Conservation (phyloP, 2,329 filamentous ascomycete genomes). For the Sphaerulina populicola region DNA sequence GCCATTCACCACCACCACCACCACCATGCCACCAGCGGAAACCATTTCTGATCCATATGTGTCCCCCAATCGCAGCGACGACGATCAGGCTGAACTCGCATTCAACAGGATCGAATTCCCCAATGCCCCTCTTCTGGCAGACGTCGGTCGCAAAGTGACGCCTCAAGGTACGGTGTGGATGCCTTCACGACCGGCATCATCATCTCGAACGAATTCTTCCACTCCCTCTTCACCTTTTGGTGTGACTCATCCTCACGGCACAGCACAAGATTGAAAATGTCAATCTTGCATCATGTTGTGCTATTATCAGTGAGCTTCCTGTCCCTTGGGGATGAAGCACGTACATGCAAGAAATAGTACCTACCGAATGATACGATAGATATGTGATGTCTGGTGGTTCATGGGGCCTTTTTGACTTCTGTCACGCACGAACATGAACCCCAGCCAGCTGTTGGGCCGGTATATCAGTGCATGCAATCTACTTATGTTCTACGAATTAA, state of each 20-base stretch:
- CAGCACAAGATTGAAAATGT: background rate
- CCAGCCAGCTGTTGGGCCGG: no score
- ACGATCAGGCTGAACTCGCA: constrained; percentile 2
- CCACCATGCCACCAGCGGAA: background rate
- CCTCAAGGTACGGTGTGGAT: constrained; percentile 6
- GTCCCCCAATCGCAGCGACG: background rate
- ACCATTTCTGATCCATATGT: background rate
- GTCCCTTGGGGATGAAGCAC: no score
- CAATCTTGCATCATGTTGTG: background rate
- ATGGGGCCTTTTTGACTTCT: no score
- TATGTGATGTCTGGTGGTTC: no score
- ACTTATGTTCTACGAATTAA: no score
- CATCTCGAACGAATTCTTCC: background rate
- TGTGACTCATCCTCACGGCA: no score
- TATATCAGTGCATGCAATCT: no score
- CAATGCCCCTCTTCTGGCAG: constrained; percentile 1
- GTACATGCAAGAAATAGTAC: no score
- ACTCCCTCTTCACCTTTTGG: background rate
- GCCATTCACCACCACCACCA: constrained; percentile 1
- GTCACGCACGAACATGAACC: no score
- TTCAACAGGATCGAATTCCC: constrained; percentile 5
- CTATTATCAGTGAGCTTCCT: no score
- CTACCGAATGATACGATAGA: no score
- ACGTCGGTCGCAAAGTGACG: constrained; percentile 4
- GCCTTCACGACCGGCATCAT: background rate